Base-by-base conservation (phyloP, 2,329 filamentous ascomycete species). In the Torrubiellomyces zombiae region DNA sequence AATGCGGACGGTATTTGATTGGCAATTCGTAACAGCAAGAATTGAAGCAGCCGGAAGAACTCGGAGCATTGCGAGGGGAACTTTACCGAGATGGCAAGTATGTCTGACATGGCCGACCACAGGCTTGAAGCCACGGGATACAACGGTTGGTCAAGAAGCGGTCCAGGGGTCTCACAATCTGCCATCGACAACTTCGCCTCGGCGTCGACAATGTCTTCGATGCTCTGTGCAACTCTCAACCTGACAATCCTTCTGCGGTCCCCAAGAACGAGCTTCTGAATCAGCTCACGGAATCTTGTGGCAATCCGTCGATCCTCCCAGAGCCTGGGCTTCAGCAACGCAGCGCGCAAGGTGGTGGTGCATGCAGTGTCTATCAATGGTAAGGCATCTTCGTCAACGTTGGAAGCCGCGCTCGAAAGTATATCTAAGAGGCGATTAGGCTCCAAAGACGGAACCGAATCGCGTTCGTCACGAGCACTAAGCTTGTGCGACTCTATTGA, bases 21-120 rank as follows among this genome's bases (percentile, higher is more conserved):
- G 5, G 28, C 28, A 16, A 62, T 37, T 17, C 43, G 48, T 24
- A 43, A 39, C 17, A 65, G 47, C 11, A 66, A 40, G 4, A 39
- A 38, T 12, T 51, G 41, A 16, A 54, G 46, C 11, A 65, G 34
- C 2, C 36, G 32, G 26, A 69, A 55, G 9, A 60, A 36, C 24
- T 67, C 59, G 12, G 55, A 47, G 28, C 58, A 61, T 16, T 51
- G 48, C n/a, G 26, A 28, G 16, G 50, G 43, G 24, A 42, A 35
- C 4, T 14, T 25, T 9, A 38, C 38, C 14, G 48, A 44, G 20
- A 43, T 35, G 5, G 45, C 38, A 9, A 58, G 33, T 7, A 56
- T 42, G 16, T 42, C 40, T 13, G 44, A 38, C n/a, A 48, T 32
- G 20, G 49, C 40, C 4, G 33, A 29, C 47, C 47, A 51, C 16